phyloP scores from a whole-genome alignment of 371 early-diverging fungal species.

The Blastocladiella emersonii region DNA sequence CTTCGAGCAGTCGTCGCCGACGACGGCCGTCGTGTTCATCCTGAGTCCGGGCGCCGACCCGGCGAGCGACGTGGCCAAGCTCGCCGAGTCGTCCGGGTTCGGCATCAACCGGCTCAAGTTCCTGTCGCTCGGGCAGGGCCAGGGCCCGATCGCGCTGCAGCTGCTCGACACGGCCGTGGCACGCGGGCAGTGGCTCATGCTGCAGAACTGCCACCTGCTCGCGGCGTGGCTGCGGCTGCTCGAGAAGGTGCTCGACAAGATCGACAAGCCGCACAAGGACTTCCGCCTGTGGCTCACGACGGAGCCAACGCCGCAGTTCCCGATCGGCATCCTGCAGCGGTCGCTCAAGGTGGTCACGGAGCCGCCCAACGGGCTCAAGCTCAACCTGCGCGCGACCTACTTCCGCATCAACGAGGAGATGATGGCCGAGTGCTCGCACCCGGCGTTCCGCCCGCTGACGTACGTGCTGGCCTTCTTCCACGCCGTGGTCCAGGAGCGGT shows the following conservation, averaged over 20 bases:
- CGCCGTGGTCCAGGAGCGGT: conserved; percentile 45
- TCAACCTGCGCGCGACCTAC: conserved; percentile 38
- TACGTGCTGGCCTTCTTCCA: conserved; percentile 44
- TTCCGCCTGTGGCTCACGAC: conserved; percentile 46
- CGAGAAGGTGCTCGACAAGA: conserved; percentile 42
- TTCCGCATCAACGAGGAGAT: conserved; percentile 27
- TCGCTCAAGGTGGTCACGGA: conserved; percentile 52
- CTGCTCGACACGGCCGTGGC: conserved; percentile 41
- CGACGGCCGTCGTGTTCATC: conserved; percentile 40
- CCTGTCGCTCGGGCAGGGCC: conserved; percentile 45
- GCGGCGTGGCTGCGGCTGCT: conserved; percentile 36
- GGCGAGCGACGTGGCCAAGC: conserved; percentile 38
- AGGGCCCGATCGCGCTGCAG: conserved; percentile 43
- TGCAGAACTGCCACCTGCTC: conserved; percentile 44
- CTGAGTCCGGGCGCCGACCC: conserved; percentile 46
- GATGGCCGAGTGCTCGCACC: conserved; percentile 30
- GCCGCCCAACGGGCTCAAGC: conserved; percentile 42
- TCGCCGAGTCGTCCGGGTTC: conserved; percentile 39
- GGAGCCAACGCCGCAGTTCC: conserved; percentile 37
- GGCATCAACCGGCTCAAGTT: conserved; percentile 40
- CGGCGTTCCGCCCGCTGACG: conserved; percentile 32
- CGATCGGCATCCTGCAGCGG: conserved; percentile 41
- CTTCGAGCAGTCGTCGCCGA: conserved; percentile 42
- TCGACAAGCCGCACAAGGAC: conserved; percentile 41
- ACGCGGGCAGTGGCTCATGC: conserved; percentile 46